Percentiles rank a stretch among this genome's conserved stretches.
phyloP scores from a whole-genome alignment of 169 alveolate genomes.

The Eimeria brunetti region DNA sequence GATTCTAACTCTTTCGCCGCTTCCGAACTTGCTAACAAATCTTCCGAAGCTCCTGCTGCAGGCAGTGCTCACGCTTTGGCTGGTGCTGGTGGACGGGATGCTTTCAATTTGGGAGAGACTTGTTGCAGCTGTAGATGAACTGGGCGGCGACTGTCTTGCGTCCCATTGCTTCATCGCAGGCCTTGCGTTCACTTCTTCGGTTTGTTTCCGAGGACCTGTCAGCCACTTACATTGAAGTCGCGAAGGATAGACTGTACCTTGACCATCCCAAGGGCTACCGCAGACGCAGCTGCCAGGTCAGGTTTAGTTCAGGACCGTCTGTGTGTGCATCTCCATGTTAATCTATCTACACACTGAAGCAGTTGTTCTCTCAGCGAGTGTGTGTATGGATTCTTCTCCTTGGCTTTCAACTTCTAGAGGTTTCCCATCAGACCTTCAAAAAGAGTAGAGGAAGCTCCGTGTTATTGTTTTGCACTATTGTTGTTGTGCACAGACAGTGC shows the following conservation, averaged over 20 bases:
- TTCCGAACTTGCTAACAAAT: not conserved
- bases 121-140: conserved; percentile 33
- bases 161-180: conserved; percentile 26
- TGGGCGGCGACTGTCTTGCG: not conserved
- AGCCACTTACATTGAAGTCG: conserved; percentile 62
- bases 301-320: not conserved
- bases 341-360: not conserved
- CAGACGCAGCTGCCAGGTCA: conserved; percentile 79
- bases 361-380: not conserved
- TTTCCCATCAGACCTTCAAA: not conserved
- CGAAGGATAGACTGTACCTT: conserved; percentile 80
- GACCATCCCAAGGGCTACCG: conserved; percentile 59
- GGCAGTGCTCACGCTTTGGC: not conserved
- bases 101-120: not conserved
- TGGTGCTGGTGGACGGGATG: not conserved
- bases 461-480: not conserved
- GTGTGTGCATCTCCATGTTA: not conserved
- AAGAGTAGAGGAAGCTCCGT: not conserved
- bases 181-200: conserved; percentile 42
- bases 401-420: too few species aligned
- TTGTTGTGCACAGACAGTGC: conserved; percentile 65
- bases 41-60: not conserved
- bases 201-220: conserved; percentile 64
- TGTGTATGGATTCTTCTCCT: not conserved
- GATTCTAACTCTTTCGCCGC: not conserved